Evolutionary conservation across 208 protist genomes (phyloP), one percentile per base, ranked within the genome.

Genomic region (Strigomonas galati): DNA sequence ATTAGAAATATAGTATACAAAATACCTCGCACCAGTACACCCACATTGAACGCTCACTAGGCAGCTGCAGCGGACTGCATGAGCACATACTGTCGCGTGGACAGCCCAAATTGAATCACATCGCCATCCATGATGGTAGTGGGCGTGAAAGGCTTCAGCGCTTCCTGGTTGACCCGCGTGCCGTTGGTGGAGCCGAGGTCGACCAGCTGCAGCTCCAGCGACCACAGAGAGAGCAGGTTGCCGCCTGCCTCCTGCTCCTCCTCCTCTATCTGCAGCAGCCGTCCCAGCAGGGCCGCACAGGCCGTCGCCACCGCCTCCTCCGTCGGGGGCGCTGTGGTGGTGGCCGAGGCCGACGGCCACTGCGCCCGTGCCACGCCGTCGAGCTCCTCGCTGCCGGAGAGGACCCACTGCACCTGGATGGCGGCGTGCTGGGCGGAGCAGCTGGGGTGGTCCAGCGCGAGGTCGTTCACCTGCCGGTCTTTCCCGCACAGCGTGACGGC

Each of bases 401-500:
- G 27, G 6, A 57, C 9, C 52, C 21, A 95, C 15, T 77, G 67
- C 51, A 89, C 78, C 53, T 87, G 76, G 9, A 95, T 40, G 0
- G 75, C 80, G 9, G 89, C 89, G 71, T 95, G 89, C 61, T 95
- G 89, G 0, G 64, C 62, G 14, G 89, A 95, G 71, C 89, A 95
- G 65, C 84, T 91, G 0, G 79, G 79, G 78, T 95, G 89, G 19
- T 85, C 85, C 0, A 89, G 65, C 7, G 59, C 63, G 26, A 92
- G 69, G 62, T 95, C 86, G 61, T 82, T 88, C 24, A 91, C 37
- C 4, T 27, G 56, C 4, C 69, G 65, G 23, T 92, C 86, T 37
- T 84, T 89, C 0, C 89, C 89, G 1, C 89, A 17, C 9, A 95
- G 75, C 43, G 84, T 89, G 21, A 89, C 75, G 0, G 84, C 72